Evolutionary conservation across 345 rosid genomes (phyloP).

Genomic region (Populus alba): DNA sequence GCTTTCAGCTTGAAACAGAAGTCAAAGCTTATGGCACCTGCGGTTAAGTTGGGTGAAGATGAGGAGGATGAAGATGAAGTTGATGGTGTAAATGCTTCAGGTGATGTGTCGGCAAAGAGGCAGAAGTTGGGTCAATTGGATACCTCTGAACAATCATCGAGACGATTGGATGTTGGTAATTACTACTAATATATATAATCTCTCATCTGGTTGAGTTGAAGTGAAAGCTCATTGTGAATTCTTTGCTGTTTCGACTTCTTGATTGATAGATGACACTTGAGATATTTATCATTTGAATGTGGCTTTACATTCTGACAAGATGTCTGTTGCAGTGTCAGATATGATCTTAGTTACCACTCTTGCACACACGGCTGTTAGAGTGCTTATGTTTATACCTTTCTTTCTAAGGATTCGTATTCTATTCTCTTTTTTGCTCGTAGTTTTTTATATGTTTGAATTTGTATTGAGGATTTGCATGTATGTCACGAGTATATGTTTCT

Average conservation of each 20-base stretch:
- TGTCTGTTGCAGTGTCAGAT: not conserved
- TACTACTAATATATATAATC: constrained; percentile 41
- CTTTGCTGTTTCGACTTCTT: constrained; percentile 8
- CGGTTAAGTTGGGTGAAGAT: constrained; percentile 73
- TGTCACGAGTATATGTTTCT: not conserved
- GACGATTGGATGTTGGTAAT: constrained; percentile 78
- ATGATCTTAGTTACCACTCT: not conserved
- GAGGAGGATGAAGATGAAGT: constrained; percentile 77
- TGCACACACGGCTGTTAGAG: not conserved
- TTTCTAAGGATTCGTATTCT: not conserved
- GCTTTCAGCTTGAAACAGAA: constrained; percentile 97
- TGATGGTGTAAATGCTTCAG: constrained; percentile 41
- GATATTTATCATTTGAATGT: not conserved
- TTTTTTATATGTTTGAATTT: not conserved
- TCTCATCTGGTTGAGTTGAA: constrained; percentile 24
- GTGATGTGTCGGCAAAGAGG: constrained; percentile 57
- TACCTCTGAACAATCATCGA: constrained; percentile 43
- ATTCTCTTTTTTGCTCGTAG: not conserved
- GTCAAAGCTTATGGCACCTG: constrained; percentile 83
- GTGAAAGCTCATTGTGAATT: constrained; percentile 15
- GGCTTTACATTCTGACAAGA: not conserved
- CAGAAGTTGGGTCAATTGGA: constrained; percentile 59
- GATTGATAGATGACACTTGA: not conserved
- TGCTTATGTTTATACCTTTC: not conserved
- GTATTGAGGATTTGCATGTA: not conserved